phyloP scores from a whole-genome alignment of 2,329 filamentous ascomycete genomes.

The Fusarium vanettenii region DNA sequence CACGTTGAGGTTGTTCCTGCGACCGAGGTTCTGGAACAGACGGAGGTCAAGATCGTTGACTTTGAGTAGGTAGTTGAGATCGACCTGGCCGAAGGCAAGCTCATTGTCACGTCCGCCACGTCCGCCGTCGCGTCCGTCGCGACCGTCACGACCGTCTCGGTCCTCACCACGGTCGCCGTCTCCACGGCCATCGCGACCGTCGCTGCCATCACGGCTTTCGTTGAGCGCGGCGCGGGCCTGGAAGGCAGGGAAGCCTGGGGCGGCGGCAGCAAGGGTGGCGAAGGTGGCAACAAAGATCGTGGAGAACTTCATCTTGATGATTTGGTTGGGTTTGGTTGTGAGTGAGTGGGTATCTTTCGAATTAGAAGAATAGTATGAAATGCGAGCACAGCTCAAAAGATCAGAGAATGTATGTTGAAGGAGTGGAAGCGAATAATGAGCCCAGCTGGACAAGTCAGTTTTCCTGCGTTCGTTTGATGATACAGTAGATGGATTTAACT shows the following conservation, averaged over 20 bases:
- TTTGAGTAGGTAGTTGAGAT: conserved; percentile 59
- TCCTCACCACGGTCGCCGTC: neutral
- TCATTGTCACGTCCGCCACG: conserved; percentile 55
- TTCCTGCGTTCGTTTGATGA: neutral
- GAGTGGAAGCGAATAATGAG: conserved; percentile 32
- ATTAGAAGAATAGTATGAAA: conserved; percentile 20
- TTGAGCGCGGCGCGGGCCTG: conserved; percentile 16
- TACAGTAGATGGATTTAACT: neutral
- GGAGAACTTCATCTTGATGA: conserved; percentile 62
- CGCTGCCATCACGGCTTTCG: conserved; percentile 10
- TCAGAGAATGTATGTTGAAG: conserved; percentile 17
- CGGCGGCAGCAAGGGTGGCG: conserved; percentile 57
- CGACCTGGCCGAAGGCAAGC: conserved; percentile 54
- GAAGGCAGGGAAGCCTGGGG: conserved; percentile 51
- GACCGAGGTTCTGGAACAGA: conserved; percentile 53
- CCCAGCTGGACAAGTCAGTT: conserved; percentile 24
- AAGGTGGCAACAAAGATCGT: conserved; percentile 58
- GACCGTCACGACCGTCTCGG: conserved; percentile 39
- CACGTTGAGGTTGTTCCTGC: conserved; percentile 60
- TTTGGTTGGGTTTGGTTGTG: neutral
- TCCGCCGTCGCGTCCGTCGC: conserved; percentile 41
- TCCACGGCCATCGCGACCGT: neutral
- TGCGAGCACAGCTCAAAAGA: conserved; percentile 38
- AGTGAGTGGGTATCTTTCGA: conserved; percentile 9
- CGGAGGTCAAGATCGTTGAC: conserved; percentile 60